A percentile compares a stretch with the other conserved stretches of the same genome.
Evolutionary conservation across 805 yeast species (phyloP).

Genomic region (Metschnikowia hibisci): DNA sequence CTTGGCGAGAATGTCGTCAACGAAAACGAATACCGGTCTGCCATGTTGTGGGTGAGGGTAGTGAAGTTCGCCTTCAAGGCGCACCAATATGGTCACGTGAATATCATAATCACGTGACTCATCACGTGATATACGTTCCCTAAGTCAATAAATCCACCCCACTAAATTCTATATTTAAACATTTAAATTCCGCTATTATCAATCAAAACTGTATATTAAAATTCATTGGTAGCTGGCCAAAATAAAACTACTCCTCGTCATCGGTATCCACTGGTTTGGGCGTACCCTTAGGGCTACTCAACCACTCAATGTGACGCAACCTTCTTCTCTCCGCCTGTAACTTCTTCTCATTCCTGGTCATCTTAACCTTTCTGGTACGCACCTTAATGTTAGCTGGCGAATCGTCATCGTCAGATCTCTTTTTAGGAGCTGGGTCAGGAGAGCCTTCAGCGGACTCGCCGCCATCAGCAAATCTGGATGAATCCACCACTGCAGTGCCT

Average conservation of each 20-base stretch:
- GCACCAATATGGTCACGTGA: too few relatives aligned
- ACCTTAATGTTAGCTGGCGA: conserved; percentile 97
- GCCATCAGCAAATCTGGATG: conserved; percentile 77
- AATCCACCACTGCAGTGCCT: conserved; percentile 74
- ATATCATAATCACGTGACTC: conserved; percentile 4
- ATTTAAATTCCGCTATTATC: too few relatives aligned
- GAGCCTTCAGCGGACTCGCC: conserved; percentile 48
- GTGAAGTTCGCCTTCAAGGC: conserved; percentile 8
- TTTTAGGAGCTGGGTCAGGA: conserved; percentile 31
- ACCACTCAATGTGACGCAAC: conserved; percentile 90
- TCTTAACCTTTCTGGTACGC: conserved; percentile 88
- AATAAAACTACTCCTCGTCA: conserved; percentile 63
- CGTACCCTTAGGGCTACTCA: conserved; percentile 94
- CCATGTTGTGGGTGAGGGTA: conserved; percentile 48
- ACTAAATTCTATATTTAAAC: too few relatives aligned
- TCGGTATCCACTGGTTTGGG: conserved; percentile 93
- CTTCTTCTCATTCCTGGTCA: conserved; percentile 96
- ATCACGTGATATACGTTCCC: conserved; percentile 3
- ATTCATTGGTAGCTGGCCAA: conserved; percentile 24
- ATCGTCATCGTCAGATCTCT: conserved; percentile 66
- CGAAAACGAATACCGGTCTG: conserved; percentile 97
- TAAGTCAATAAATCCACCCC: too few relatives aligned
- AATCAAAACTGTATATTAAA: not conserved
- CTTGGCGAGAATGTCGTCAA: conserved; percentile 96
- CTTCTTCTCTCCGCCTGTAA: conserved; percentile 90